Evolutionary conservation across 495 filamentous ascomycete species (phyloP).

Genomic region (Daldinia loculata): DNA sequence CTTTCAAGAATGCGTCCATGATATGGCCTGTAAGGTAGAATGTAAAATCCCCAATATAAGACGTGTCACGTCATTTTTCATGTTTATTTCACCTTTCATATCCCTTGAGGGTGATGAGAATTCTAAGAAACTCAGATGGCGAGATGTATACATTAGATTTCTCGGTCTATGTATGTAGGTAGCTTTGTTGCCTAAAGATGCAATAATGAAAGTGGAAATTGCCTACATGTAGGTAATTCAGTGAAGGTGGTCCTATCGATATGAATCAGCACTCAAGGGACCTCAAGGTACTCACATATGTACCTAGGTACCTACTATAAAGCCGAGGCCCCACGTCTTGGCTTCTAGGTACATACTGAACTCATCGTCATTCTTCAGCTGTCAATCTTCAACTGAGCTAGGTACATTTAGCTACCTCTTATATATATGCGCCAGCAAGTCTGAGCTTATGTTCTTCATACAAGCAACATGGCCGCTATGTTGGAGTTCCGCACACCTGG

Average conservation of each 20-base stretch:
- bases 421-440: constrained; percentile 12
- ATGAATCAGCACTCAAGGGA: constrained; percentile 3
- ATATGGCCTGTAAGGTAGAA: constrained; percentile 3
- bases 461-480: constrained; percentile 66
- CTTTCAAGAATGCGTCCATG: constrained; percentile 59
- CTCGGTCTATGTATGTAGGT: too few relatives aligned
- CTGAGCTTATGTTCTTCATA: neutral
- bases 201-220: constrained; percentile 7
- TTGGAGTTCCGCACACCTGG: constrained; percentile 91
- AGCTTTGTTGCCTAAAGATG: constrained; percentile 15
- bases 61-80: constrained; percentile 15
- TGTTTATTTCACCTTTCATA: neutral
- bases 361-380: constrained; percentile 32
- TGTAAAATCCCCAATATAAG: constrained; percentile 10
- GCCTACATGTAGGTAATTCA: neutral
- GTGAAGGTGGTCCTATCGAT: neutral
- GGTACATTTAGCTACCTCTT: neutral
- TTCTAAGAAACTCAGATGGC: neutral
- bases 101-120: neutral
- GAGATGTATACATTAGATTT: neutral
- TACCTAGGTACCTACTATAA: constrained; percentile 9
- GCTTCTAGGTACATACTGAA: too few relatives aligned
- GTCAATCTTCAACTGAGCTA: constrained; percentile 7
- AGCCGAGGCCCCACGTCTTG: constrained; percentile 41
- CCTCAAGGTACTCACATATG: constrained; percentile 6